A percentile compares a stretch with the other conserved stretches of the same genome.
phyloP scores from a whole-genome alignment of 2,329 filamentous ascomycete species.

The Penicillium sp. region DNA sequence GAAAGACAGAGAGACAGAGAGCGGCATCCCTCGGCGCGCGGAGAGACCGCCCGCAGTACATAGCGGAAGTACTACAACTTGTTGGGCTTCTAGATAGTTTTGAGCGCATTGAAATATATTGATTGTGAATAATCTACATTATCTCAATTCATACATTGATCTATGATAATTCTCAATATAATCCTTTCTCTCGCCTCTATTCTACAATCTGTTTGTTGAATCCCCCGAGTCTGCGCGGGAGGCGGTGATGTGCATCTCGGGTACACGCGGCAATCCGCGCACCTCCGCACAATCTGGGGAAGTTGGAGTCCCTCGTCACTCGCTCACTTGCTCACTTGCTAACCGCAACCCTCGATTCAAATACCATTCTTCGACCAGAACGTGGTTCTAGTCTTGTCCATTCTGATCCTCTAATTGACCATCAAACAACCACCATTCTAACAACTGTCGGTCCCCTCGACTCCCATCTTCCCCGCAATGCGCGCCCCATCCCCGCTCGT shows the following conservation, averaged over 20 bases:
- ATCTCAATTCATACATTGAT: neutral
- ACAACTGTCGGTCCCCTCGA: constrained; percentile 5
- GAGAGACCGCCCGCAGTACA: constrained; percentile 13
- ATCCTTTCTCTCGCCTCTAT: neutral
- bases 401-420: neutral
- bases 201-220: neutral
- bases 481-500: constrained; percentile 46
- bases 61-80: neutral
- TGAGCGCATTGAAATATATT: neutral
- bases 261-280: constrained; percentile 56
- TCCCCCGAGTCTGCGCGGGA: neutral
- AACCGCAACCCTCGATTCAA: constrained; percentile 6
- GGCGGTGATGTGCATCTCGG: constrained; percentile 39
- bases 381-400: constrained; percentile 6
- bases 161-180: neutral
- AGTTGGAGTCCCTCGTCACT: constrained; percentile 22
- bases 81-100: neutral
- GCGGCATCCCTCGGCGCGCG: constrained; percentile 34
- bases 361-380: constrained; percentile 11
- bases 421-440: constrained; percentile 7
- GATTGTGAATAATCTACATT: neutral
- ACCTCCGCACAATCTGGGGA: constrained; percentile 40
- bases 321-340: constrained; percentile 11
- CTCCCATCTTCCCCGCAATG: constrained; percentile 41
- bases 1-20: constrained; percentile 8